Evolutionary conservation across 805 yeast species (phyloP), one percentile per base, ranked within the genome.

Genomic region (Wickerhamiella occidentalis): DNA sequence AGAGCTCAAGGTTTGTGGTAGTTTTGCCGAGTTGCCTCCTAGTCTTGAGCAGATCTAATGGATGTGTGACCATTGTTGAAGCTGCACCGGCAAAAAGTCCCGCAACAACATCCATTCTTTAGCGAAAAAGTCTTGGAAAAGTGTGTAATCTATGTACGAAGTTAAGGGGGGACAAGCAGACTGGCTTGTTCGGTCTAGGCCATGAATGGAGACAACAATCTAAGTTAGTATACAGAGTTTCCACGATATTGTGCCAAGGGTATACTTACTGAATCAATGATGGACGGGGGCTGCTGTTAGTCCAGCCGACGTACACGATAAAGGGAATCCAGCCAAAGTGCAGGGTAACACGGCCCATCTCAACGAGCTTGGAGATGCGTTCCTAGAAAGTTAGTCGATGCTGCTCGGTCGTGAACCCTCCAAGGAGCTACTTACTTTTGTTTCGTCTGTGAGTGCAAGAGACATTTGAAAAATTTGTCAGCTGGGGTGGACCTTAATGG

Each of bases 261-360:
- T 9, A 21, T 21, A 59, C 66, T 48, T 58, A 66, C 72, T 70
- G 73, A 66, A 90, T 74, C 63, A 90, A 71, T 56, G 79, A 79
- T 55, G 96, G 96, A 69, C 82, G 85, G 67, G 82, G 82, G 50
- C 86, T 74, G 55, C 90, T 80, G 58, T 85, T 78, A 51, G 76
- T 66, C 87, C 87, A 82, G 44, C 92, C 98, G 59, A 92, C 72
- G 73, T 92, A 92, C 63, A 92, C 73, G 56, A 92, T 81, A 64
- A 92, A 83, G 51, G 98, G 98, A 61, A 92, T 81, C 85, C 95
- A 92, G 43, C 97, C 96, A 68, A 87, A 92, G 69, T 94, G 98
- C 52, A 90, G 84, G 61, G 82, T 75, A 48, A 85, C 83, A 64
- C 86, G 85, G 56, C 95, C 79, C 59, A 85, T 73, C 59, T 84